Evolutionary conservation across 1,139 yeast species (phyloP), one percentile per base, ranked within the genome.

Genomic region (Geotrichum bryndzae): DNA sequence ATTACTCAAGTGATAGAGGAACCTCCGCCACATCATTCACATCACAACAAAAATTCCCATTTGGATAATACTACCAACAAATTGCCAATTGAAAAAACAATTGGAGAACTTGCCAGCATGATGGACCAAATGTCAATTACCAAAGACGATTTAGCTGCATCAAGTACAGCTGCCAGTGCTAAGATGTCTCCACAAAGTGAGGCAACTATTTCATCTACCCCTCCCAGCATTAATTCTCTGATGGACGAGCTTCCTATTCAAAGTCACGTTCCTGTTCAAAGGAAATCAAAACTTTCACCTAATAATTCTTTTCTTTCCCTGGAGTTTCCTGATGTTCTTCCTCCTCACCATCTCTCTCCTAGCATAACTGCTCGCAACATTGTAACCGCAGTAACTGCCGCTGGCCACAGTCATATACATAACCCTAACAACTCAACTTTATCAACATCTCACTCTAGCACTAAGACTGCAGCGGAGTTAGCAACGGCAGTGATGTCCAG

Each of bases 371-470:
- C 61, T 29, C 33, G 51, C 22, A 59, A 51, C 29, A 51, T 52
- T 15, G 61, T 59, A 8, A 35, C 61, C 3, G 54, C 54, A n/a
- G 53, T 59, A 15, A 59, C 57, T 35, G 61, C 61, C 5, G 58
- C 57, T 10, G 58, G 58, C 1, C 46, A 54, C 22, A 54, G 46
- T 15, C 35, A 31, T 41, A 23, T 25, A 7, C 35, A 35, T n/a
- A 25, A 35, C 22, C 31, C 41, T 25, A 38, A 45, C 29, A 33
- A 18, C 22, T n/a, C 23, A 41, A 41, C 2, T 41, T 41, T n/a
- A 41, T 29, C 59, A 35, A n/a, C 45, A 38, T 25, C 23, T 45
- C 50, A 56, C 13, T 31, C 13, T 25, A 22, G 25, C 38, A 25
- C 22, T 4, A 33, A 52, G 22, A 41, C 58, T 31, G 59, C 53